Base-by-base conservation (phyloP, 768 basidiomycete genomes). In the Serpula lacrymans region DNA sequence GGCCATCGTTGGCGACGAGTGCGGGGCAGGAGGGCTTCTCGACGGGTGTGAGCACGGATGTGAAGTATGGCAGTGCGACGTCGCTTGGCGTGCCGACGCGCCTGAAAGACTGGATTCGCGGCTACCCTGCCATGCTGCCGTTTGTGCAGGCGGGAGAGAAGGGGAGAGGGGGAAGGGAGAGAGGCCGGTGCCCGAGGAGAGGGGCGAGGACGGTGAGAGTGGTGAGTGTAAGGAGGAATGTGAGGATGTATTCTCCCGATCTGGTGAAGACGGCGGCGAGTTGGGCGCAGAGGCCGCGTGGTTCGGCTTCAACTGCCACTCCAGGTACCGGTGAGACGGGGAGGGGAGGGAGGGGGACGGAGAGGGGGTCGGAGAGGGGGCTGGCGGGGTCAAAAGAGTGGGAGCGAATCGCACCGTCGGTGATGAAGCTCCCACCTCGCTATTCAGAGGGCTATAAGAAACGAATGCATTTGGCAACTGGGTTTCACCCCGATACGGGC, bases 81-180 rank as follows among this genome's bases (percentile, higher is more conserved):
- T 68, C 79, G 6, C 72, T 83, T 4, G 80, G 82, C 2, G 78
- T 92, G 7, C 95, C 94, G 2, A 77, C 80, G 11, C 80, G 88
- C n/a, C 80, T 96, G 46, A 85, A 87, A 53, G 83, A 88, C 50
- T 94, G 91, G 89, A 86, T 95, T 47, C 77, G 85, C 45, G 88
- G 88, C 3, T 96, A 97, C 55, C 91, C 92, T 0, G 60, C 80
- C 7, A 89, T 83, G 75, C 67, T 95, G 4, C 78, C 88, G 1
- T 66, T 70, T 34, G 71, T 87, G 24, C 75, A 70, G 23, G 59
- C 75, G 36, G 64, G 64, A 39, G 71, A 73, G 49, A 65, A 64
- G 34, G 64, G 72, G 21, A 64, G 64, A 39, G 71, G 73, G 49
- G 65, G 64, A 34, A 64, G 72, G 21, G 64, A 67, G 3, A 75